A percentile compares a stretch with the other conserved stretches of the same genome.
These are phyloP conservation scores for Botrytis aclada DNA, from an alignment of 2,329 filamentous ascomycete genomes.

Conservation along the genomic window DNA sequence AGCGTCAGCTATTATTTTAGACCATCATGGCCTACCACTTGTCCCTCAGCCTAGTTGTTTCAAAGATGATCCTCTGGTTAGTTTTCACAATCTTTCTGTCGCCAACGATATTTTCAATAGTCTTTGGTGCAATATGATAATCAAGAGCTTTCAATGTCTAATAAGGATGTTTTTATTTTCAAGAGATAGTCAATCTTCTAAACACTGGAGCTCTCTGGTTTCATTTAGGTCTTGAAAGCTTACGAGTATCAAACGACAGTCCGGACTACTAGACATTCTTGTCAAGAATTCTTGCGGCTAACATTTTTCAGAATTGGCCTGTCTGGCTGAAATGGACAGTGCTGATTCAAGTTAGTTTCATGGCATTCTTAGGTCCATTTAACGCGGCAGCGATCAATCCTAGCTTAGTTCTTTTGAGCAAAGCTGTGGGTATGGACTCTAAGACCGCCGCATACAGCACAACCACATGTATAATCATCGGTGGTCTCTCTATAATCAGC, in stretches of 20 bases:
- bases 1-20: not conserved
- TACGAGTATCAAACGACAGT: not conserved
- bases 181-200: not conserved
- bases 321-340: not conserved
- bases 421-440: not conserved
- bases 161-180: not conserved
- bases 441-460: not conserved
- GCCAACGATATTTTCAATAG: not conserved
- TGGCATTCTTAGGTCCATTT: not conserved
- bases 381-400: not conserved
- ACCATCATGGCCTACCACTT: not conserved
- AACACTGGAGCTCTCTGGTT: not conserved
- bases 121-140: not conserved
- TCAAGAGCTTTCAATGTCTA: not conserved
- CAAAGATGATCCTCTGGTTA: not conserved
- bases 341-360: not conserved
- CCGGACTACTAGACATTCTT: not conserved
- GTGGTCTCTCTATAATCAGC: not conserved
- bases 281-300: not conserved
- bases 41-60: not conserved
- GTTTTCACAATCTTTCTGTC: not conserved
- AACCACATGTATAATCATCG: not conserved
- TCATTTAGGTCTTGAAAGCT: not conserved
- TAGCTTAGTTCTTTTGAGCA: not conserved
- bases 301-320: not conserved